A percentile compares a stretch with the other conserved stretches of the same genome.
Evolutionary conservation across 2,329 filamentous ascomycete genomes (phyloP).

Genomic region (Pestalotiopsis sp.): DNA sequence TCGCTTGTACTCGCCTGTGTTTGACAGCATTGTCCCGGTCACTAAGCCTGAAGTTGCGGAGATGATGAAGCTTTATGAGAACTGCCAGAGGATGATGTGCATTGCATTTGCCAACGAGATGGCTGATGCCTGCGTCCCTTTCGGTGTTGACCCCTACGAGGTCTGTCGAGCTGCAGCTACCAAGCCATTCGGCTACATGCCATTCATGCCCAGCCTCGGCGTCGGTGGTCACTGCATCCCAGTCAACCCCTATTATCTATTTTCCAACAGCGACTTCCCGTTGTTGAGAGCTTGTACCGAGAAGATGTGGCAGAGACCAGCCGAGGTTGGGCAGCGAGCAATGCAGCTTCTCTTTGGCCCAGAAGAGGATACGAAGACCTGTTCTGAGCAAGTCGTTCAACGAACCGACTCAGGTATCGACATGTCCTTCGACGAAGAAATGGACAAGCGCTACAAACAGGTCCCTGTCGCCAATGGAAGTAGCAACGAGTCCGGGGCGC

Average conservation of each 20-base stretch:
- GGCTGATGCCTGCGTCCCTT: conserved; percentile 51
- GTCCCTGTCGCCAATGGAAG: no score
- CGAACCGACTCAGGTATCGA: conserved; percentile 3
- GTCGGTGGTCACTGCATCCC: conserved; percentile 62
- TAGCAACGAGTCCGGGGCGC: no score
- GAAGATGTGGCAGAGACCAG: conserved; percentile 46
- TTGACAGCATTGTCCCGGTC: conserved; percentile 50
- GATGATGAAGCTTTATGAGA: conserved; percentile 62
- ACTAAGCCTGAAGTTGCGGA: conserved; percentile 58
- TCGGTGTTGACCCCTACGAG: conserved; percentile 52
- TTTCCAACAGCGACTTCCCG: conserved; percentile 50
- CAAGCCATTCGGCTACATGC: conserved; percentile 57
- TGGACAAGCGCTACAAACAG: not conserved
- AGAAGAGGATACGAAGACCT: not conserved
- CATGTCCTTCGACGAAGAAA: not conserved
- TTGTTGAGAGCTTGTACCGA: conserved; percentile 47
- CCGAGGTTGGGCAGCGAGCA: conserved; percentile 38
- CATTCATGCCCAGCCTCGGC: conserved; percentile 49
- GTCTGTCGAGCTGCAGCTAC: conserved; percentile 51
- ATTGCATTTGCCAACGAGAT: conserved; percentile 61
- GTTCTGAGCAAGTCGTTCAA: not conserved
- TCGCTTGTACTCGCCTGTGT: conserved; percentile 48
- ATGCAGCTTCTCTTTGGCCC: conserved; percentile 33
- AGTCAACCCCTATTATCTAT: conserved; percentile 48
- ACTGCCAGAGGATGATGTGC: conserved; percentile 58